These are phyloP conservation scores for Fusarium sp. DNA, from an alignment of 2,329 filamentous ascomycete species.

Conservation along the genomic window DNA sequence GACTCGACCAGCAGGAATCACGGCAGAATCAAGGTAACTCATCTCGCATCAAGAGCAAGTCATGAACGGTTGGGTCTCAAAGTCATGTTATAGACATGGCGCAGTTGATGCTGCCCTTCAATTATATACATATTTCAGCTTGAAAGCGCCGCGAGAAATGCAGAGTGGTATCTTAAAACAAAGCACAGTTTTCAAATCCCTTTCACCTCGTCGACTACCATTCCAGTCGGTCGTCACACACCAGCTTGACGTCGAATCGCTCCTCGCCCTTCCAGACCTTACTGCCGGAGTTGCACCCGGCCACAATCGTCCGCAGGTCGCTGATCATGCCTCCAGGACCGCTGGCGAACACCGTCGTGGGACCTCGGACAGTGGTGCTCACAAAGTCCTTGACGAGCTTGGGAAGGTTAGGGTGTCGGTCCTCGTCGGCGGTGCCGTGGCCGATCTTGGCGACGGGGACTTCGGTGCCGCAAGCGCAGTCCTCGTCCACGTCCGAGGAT, in stretches of 20 bases:
- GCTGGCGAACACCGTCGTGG: constrained; percentile 69
- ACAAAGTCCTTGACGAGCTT: constrained; percentile 63
- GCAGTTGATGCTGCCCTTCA: not conserved
- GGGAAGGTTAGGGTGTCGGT: constrained; percentile 59
- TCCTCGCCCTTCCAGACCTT: constrained; percentile 71
- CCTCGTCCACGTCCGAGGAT: constrained; percentile 40
- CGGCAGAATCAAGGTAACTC: not conserved
- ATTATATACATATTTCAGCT: constrained; percentile 12
- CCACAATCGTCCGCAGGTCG: constrained; percentile 67
- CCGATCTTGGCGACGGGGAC: constrained; percentile 48
- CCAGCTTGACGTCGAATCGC: constrained; percentile 65
- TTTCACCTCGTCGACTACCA: constrained; percentile 48
- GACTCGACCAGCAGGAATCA: not conserved
- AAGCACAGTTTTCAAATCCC: constrained; percentile 15
- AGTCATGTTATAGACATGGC: not conserved
- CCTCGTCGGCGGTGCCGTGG: constrained; percentile 44
- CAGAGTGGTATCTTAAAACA: constrained; percentile 42
- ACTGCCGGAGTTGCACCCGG: constrained; percentile 62
- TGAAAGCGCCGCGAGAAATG: constrained; percentile 29
- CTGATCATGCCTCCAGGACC: constrained; percentile 71
- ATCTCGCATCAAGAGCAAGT: not conserved
- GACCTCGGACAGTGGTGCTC: constrained; percentile 57
- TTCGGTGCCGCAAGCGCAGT: constrained; percentile 45
- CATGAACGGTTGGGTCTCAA: not conserved
- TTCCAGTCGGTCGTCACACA: constrained; percentile 72